Percentiles rank a stretch among this genome's conserved stretches.
phyloP scores from a whole-genome alignment of 345 rosid genomes.

The Toxicodendron radicans region DNA sequence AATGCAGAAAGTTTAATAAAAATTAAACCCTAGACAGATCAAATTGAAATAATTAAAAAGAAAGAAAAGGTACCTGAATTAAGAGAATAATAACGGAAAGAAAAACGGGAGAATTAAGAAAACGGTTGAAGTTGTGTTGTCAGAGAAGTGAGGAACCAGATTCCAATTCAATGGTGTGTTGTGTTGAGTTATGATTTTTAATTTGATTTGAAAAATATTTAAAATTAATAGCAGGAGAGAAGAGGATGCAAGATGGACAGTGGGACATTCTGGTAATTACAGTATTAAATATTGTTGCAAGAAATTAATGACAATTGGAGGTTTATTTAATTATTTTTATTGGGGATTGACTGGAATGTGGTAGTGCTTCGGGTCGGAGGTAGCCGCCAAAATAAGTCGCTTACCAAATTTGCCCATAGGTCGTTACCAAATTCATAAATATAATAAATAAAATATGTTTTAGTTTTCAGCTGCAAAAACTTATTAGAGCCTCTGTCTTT shows the following conservation, averaged over 20 bases:
- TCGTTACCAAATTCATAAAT: no score
- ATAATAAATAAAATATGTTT: no score
- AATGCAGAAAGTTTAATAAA: not conserved
- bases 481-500: no score
- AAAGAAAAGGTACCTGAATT: slow-evolving; percentile 19
- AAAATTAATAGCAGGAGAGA: no score
- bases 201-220: no score
- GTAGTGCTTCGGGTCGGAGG: not conserved
- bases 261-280: slow-evolving; percentile 25
- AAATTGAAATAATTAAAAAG: slow-evolving; percentile 7
- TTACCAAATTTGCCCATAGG: slow-evolving; percentile 1
- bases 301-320: not conserved
- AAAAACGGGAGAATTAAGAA: not conserved
- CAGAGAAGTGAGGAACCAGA: not conserved
- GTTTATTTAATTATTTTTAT: not conserved
- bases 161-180: slow-evolving; percentile 4
- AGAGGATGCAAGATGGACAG: not conserved
- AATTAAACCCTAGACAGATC: slow-evolving; percentile 19
- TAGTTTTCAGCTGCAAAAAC: no score
- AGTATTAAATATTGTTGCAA: not conserved
- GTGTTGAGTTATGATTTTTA: no score
- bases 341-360: slow-evolving; percentile 18
- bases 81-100: not conserved
- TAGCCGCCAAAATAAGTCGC: slow-evolving; percentile 14
- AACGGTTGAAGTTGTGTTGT: not conserved